Percentiles rank a stretch among this genome's conserved stretches.
These are phyloP conservation scores for Myxozyma lipomycoides DNA, from an alignment of 805 yeast species.

Conservation along the genomic window DNA sequence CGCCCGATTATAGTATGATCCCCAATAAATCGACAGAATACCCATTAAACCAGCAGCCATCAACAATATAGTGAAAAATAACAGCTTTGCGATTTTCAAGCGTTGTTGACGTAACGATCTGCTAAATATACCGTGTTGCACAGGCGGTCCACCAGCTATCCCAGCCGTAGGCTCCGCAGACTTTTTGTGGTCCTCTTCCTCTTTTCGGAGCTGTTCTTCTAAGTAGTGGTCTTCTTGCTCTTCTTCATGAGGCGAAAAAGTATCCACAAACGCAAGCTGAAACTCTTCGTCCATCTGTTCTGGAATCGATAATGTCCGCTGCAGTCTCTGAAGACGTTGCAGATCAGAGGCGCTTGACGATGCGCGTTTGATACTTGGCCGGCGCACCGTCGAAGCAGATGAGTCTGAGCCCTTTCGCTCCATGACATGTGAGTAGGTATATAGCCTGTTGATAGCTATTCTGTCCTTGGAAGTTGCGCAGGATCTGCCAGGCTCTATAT, in stretches of 20 bases:
- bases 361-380: too few species aligned
- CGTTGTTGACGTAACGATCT: constrained; percentile 5
- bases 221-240: too few species aligned
- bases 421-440: too few species aligned
- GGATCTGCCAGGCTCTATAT: too few species aligned
- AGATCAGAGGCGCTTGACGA: too few species aligned
- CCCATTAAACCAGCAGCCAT: constrained; percentile 22
- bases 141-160: neutral
- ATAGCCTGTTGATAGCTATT: too few species aligned
- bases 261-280: neutral
- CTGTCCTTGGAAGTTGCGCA: too few species aligned
- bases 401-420: too few species aligned
- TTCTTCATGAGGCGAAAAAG: neutral
- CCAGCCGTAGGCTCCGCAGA: neutral
- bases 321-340: neutral
- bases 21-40: constrained; percentile 50
- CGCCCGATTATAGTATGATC: constrained; percentile 40
- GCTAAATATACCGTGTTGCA: constrained; percentile 16
- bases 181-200: neutral
- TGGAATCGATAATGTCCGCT: neutral
- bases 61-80: neutral
- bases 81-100: neutral
- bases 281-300: neutral
- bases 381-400: too few species aligned
- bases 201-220: neutral